Evolutionary conservation across 495 filamentous ascomycete genomes (phyloP), one percentile per base, ranked within the genome.

Genomic region (Penicillium ochrochloron): DNA sequence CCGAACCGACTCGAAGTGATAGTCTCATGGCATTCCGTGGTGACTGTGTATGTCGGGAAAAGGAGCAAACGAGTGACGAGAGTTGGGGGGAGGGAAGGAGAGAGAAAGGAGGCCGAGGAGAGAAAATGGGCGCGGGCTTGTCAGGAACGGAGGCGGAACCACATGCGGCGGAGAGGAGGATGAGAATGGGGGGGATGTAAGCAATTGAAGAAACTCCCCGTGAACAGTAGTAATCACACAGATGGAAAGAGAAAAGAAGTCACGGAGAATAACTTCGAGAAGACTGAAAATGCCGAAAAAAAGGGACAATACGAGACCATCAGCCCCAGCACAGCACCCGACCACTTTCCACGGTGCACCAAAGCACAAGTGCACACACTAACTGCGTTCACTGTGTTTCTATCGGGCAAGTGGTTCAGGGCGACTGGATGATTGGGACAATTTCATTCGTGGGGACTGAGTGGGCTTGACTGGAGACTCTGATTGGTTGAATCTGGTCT

Each of bases 11-110:
- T 62, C 76, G 74, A 64, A 74, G 60, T 72, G 79, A 75, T 68
- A 77, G 54, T 74, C 75, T 77, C 78, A 80, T 79, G 65, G 76
- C 80, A 82, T 81, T 61, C 67, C 76, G 64, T 66, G 65, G 58
- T 69, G 31, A 51, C 9, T 53, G 37, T 33, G 44, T n/a, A 44
- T n/a, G 54, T 17, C 54, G 46, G 51, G 39, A 19, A n/a, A 44
- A 41, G 17, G 15, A 46, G 53, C 6, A 51, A 33, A 46, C 23
- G 34, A 37, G 52, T 44, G 31, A 44, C 19, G 42, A 68, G 34
- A 59, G 53, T 46, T 42, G 41, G n/a, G 39, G 31, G 15, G 42
- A 10, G 39, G 19, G 21, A 23, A 3, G 21, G 55, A 55, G 59
- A 48, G 19, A 29, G 34, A 51, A 55, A 57, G 61, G 37, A 61